A percentile compares a stretch with the other conserved stretches of the same genome.
Evolutionary conservation across 1,139 yeast genomes (phyloP).

Genomic region (Hemisphaericaspora xylofermentans): DNA sequence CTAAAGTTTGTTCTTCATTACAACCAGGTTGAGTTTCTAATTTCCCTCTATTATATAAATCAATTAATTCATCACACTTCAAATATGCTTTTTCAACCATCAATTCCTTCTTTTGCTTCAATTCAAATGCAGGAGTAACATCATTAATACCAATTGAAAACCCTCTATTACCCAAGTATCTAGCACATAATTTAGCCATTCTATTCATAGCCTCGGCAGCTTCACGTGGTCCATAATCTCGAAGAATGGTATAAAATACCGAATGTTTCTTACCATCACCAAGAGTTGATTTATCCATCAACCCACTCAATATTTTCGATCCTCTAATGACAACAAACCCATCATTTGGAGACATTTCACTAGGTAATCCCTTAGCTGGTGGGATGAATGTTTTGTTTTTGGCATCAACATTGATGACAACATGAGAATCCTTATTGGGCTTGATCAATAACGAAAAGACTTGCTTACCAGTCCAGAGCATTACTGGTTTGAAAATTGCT

Average conservation of each 20-base stretch:
- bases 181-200: slow-evolving; percentile 96
- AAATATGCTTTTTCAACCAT: slow-evolving; percentile 90
- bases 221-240: slow-evolving; percentile 94
- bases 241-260: slow-evolving; percentile 87
- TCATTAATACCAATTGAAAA: slow-evolving; percentile 97
- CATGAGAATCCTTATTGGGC: slow-evolving; percentile 76
- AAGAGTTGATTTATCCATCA: slow-evolving; percentile 92
- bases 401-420: slow-evolving; percentile 88
- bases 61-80: slow-evolving; percentile 90
- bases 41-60: slow-evolving; percentile 75
- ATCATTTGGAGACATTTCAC: slow-evolving; percentile 97
- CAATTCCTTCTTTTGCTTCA: slow-evolving; percentile 76
- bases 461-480: slow-evolving; percentile 97
- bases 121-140: slow-evolving; percentile 87
- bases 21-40: slow-evolving; percentile 99
- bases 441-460: slow-evolving; percentile 82
- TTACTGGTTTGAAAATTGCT: slow-evolving; percentile 82
- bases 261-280: slow-evolving; percentile 99
- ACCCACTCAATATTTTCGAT: slow-evolving; percentile 85
- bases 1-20: slow-evolving; percentile 96
- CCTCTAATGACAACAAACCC: slow-evolving; percentile 91
- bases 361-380: slow-evolving; percentile 61
- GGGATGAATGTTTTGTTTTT: slow-evolving; percentile 89
- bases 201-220: slow-evolving; percentile 97
- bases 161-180: slow-evolving; percentile 92